These are phyloP conservation scores for Epithemia pelagica DNA, from an alignment of 108 stramenopile genomes.

Conservation along the genomic window DNA sequence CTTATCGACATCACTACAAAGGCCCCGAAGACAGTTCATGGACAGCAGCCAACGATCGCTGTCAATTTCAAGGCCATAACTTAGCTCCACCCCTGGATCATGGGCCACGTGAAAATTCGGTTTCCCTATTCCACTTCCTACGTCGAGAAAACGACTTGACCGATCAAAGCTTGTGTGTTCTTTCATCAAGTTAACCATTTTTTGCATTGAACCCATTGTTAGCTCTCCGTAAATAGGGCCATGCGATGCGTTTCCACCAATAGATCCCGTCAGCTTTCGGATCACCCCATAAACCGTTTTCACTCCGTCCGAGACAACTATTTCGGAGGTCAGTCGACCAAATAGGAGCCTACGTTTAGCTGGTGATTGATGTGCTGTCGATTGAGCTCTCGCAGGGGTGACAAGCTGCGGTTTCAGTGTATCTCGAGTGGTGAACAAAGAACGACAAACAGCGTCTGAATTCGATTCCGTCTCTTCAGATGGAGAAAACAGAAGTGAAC, in stretches of 20 bases:
- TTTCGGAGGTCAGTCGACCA: conserved; percentile 28
- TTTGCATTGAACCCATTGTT: conserved; percentile 86
- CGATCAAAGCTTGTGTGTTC: conserved; percentile 59
- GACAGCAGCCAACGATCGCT: conserved; percentile 75
- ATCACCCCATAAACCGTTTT: conserved; percentile 52
- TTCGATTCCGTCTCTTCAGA: no score
- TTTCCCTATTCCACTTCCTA: conserved; percentile 96
- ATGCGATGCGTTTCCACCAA: conserved; percentile 82
- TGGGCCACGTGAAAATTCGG: conserved; percentile 94
- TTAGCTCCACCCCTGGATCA: conserved; percentile 80
- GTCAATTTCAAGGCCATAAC: conserved; percentile 91
- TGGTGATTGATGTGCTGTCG: conserved; percentile 16
- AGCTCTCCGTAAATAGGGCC: conserved; percentile 96
- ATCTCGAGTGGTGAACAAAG: no score
- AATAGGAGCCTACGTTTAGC: conserved; percentile 35
- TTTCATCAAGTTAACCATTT: conserved; percentile 77
- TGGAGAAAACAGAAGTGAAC: no score
- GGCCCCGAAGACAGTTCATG: conserved; percentile 58
- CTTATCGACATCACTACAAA: conserved; percentile 36
- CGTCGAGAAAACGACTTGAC: conserved; percentile 90
- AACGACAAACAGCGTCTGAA: no score
- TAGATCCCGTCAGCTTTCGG: conserved; percentile 69
- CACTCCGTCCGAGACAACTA: conserved; percentile 37
- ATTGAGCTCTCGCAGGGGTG: no score
- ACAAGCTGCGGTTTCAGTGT: no score